These are phyloP conservation scores for Fusarium bactridioides DNA, from an alignment of 2,329 filamentous ascomycete genomes.

Conservation along the genomic window DNA sequence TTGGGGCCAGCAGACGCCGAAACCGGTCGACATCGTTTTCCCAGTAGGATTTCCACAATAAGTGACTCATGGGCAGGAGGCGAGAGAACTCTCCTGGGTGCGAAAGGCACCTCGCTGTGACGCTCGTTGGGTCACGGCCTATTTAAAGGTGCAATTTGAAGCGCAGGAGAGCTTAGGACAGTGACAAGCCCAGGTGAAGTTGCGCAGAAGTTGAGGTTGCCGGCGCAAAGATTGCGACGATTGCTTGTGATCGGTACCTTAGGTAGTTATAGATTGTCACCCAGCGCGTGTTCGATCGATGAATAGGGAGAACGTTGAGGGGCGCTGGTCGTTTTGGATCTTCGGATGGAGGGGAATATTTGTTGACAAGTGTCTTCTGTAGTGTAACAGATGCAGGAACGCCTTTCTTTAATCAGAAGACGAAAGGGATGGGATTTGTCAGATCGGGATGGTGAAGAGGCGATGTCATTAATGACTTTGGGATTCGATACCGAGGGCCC, in stretches of 20 bases:
- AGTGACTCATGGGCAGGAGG: constrained; percentile 81
- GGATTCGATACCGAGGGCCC: constrained; percentile 31
- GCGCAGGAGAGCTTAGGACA: constrained; percentile 44
- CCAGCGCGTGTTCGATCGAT: constrained; percentile 15
- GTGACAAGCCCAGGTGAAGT: background rate
- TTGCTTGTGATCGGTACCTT: constrained; percentile 8
- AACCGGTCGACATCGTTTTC: constrained; percentile 98
- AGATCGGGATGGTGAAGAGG: constrained; percentile 4
- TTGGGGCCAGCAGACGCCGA: constrained; percentile 82
- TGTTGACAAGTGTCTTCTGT: background rate
- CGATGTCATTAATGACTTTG: constrained; percentile 21
- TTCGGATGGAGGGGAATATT: background rate
- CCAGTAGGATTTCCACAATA: constrained; percentile 96
- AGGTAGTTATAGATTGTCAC: constrained; percentile 35
- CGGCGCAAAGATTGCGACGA: constrained; percentile 21
- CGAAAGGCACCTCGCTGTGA: constrained; percentile 86
- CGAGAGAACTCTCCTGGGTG: constrained; percentile 51
- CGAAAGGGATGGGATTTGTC: constrained; percentile 10
- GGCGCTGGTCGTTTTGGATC: constrained; percentile 1
- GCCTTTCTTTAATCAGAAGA: background rate
- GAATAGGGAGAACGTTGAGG: constrained; percentile 11
- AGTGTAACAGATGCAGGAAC: background rate
- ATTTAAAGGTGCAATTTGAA: constrained; percentile 77
- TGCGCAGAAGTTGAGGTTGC: background rate
- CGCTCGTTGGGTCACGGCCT: constrained; percentile 84